Evolutionary conservation across 2,329 filamentous ascomycete species (phyloP).

Genomic region (Pezicula neosporulosa): DNA sequence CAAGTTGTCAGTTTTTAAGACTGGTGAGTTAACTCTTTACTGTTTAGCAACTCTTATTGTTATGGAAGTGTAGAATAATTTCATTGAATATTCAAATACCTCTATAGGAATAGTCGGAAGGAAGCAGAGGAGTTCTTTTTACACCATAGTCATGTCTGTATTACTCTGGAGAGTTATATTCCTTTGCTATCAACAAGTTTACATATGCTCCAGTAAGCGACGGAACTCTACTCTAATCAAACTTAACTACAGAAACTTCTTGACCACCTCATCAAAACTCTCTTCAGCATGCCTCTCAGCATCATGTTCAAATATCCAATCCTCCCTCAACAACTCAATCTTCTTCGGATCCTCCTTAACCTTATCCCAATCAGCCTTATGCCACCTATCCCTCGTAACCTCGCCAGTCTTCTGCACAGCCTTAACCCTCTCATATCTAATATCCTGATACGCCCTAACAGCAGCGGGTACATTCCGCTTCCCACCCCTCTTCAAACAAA

Average conservation of each 20-base stretch:
- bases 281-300: conserved; percentile 20
- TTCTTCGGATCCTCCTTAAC: conserved; percentile 16
- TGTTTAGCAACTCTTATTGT: too few species aligned
- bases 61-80: too few species aligned
- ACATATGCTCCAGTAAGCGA: too few species aligned
- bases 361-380: conserved; percentile 19
- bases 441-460: conserved; percentile 14
- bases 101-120: too few species aligned
- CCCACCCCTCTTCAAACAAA: conserved; percentile 24
- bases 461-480: conserved; percentile 12
- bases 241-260: conserved; percentile 4
- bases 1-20: too few species aligned
- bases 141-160: too few species aligned
- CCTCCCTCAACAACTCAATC: conserved; percentile 15
- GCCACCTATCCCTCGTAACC: conserved; percentile 20
- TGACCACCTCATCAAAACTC: conserved; percentile 13
- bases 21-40: too few species aligned
- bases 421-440: conserved; percentile 19
- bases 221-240: too few species aligned
- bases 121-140: too few species aligned
- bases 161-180: too few species aligned
- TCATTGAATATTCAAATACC: too few species aligned
- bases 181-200: too few species aligned
- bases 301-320: conserved; percentile 20
- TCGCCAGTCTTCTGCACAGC: conserved; percentile 20